Percentiles rank a stretch among this genome's conserved stretches.
Conservation (phyloP, 2,329 filamentous ascomycete genomes). For the Periconia macrospinosa region DNA sequence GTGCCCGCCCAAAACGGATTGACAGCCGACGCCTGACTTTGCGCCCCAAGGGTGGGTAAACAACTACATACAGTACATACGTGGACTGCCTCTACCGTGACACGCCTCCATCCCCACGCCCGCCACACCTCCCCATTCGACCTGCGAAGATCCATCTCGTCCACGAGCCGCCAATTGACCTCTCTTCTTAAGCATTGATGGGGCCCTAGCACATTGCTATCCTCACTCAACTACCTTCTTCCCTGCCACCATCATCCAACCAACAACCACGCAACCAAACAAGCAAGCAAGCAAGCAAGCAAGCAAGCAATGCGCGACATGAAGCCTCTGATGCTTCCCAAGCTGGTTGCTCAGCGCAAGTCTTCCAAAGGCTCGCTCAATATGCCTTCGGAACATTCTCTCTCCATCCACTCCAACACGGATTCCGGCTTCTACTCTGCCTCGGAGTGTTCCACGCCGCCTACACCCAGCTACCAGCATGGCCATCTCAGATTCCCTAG, state of each 20-base stretch:
- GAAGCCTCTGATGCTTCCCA: slow-evolving; percentile 43
- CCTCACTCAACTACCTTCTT: slow-evolving; percentile 9
- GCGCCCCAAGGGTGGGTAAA: slow-evolving; percentile 28
- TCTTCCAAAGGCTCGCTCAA: slow-evolving; percentile 38
- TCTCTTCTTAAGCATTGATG: slow-evolving; percentile 39
- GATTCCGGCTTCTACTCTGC: slow-evolving; percentile 51
- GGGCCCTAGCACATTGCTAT: slow-evolving; percentile 24
- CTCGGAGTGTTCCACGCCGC: slow-evolving; percentile 70
- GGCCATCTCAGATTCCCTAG: slow-evolving; percentile 69
- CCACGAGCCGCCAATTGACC: slow-evolving; percentile 15
- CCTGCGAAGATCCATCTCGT: slow-evolving; percentile 10
- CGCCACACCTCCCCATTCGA: slow-evolving; percentile 33
- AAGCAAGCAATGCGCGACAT: slow-evolving; percentile 43
- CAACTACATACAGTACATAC: slow-evolving; percentile 34
- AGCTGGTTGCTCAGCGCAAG: slow-evolving; percentile 42
- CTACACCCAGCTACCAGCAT: slow-evolving; percentile 71
- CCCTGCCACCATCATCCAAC: neutral
- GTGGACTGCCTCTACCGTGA: slow-evolving; percentile 41
- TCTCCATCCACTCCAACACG: slow-evolving; percentile 36
- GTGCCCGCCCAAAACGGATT: slow-evolving; percentile 31
- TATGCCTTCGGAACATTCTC: slow-evolving; percentile 34
- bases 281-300: no score
- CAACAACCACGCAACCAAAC: slow-evolving; percentile 14
- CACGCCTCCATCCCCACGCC: slow-evolving; percentile 33
- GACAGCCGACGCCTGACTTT: slow-evolving; percentile 29